Evolutionary conservation across 2,329 filamentous ascomycete species (phyloP), one percentile per base, ranked within the genome.

Genomic region (Aspergillus fumigatiaffinis): DNA sequence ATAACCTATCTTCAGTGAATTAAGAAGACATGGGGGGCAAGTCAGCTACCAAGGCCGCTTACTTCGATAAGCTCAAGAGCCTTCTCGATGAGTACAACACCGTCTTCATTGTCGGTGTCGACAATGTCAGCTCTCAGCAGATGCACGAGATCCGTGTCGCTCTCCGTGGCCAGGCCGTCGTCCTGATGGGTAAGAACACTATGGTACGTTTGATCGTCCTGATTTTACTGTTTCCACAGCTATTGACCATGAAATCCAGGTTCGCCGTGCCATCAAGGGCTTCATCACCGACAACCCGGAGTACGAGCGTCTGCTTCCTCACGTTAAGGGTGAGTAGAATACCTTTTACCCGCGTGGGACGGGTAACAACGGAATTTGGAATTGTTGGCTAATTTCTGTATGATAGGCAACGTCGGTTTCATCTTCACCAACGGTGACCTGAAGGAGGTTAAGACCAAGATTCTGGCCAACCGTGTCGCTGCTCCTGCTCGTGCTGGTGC

Each of bases 81-180:
- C 87, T 97, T 79, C 89, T 99, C 79, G 91, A 97, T 84, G 88
- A 92, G 79, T 97, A 95, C 89, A 87, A 87, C 80, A 93, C 90
- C 76, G 90, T 97, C 84, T 97, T 99, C 91, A 92, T 99, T 80
- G 92, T 96, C 80, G 87, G 77, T 77, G 89, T 93, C 77, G 91
- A 97, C 91, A 99, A 97, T 99, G 94, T 99, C 87, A 91, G 89
- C 80, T 99, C 94, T 71, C 94, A 99, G 88, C 95, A 99, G 88
- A 99, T 99, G 95, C 94, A 99, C 91, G 94, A 99, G 87, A 97
- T 99, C 80, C 90, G 94, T 79, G 82, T 88, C 75, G 82, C 91
- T 74, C 90, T 99, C 79, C 92, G 94, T 79, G 89, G 88, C 64
- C 82, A 96, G 81, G 92, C 87, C 81, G 90, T 97, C 71, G 92